These are phyloP conservation scores for Candida sp. DNA, from an alignment of 1,139 yeast species.

Conservation along the genomic window DNA sequence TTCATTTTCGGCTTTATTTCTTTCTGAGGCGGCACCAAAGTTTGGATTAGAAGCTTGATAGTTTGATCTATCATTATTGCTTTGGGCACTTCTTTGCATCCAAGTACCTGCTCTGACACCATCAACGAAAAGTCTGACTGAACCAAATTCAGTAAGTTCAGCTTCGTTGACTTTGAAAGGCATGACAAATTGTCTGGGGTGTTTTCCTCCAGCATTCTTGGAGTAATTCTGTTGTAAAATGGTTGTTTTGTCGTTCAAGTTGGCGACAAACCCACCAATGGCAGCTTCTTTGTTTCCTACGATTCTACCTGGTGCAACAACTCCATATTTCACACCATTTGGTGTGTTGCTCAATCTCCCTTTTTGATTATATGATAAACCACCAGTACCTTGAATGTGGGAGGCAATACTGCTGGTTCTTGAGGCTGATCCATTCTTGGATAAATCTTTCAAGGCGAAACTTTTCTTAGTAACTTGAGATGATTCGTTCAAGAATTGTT, in stretches of 20 bases:
- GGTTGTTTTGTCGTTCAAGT: conserved; percentile 34
- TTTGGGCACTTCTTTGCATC: conserved; percentile 25
- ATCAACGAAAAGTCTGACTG: conserved; percentile 36
- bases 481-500: conserved; percentile 22
- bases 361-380: conserved; percentile 64
- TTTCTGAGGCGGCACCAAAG: conserved; percentile 30
- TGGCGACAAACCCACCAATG: conserved; percentile 71
- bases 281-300: conserved; percentile 56
- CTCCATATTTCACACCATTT: conserved; percentile 60
- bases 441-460: conserved; percentile 18
- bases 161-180: conserved; percentile 43
- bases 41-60: conserved; percentile 31
- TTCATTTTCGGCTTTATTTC: conserved; percentile 31
- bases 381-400: conserved; percentile 64
- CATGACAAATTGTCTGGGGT: conserved; percentile 41
- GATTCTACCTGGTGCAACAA: conserved; percentile 69
- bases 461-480: conserved; percentile 17
- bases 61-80: conserved; percentile 16
- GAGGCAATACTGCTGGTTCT: conserved; percentile 7
- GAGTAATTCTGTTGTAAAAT: conserved; percentile 40
- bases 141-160: conserved; percentile 34
- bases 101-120: conserved; percentile 41
- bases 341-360: conserved; percentile 78
- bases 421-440: conserved; percentile 13
- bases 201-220: conserved; percentile 40